A percentile compares a stretch with the other conserved stretches of the same genome.
phyloP scores from a whole-genome alignment of 805 yeast species.

The Spathaspora boniae region DNA sequence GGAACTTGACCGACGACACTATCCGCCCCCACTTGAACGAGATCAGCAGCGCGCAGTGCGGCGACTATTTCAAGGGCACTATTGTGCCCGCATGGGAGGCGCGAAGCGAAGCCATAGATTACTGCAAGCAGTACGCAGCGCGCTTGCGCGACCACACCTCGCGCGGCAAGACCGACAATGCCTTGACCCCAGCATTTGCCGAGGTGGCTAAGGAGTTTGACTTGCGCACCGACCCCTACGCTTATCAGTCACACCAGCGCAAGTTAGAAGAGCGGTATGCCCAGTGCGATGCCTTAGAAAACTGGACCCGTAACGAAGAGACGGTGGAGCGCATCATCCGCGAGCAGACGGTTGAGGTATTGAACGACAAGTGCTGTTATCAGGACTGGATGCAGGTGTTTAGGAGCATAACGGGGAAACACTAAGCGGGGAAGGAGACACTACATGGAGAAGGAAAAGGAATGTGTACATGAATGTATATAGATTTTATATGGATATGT shows the following conservation, averaged over 20 bases:
- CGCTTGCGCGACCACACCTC: conserved; percentile 15
- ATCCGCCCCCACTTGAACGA: conserved; percentile 37
- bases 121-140: conserved; percentile 27
- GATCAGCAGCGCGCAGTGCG: conserved; percentile 21
- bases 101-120: conserved; percentile 26
- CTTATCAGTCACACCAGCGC: conserved; percentile 22
- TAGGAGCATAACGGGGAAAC: conserved; percentile 6
- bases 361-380: conserved; percentile 36
- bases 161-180: conserved; percentile 1
- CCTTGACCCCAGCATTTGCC: conserved; percentile 1
- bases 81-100: conserved; percentile 37
- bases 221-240: conserved; percentile 38
- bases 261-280: conserved; percentile 19
- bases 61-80: conserved; percentile 20
- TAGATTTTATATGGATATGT: no score
- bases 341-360: conserved; percentile 28
- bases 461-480: neutral
- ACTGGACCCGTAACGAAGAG: conserved; percentile 36
- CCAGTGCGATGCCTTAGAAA: conserved; percentile 26
- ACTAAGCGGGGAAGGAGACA: no score
- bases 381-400: conserved; percentile 34
- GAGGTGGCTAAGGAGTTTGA: conserved; percentile 18
- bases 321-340: conserved; percentile 31
- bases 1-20: conserved; percentile 40
- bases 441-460: no score